Conservation (phyloP, 179 eudicot genomes). For the Silene vulgaris region DNA sequence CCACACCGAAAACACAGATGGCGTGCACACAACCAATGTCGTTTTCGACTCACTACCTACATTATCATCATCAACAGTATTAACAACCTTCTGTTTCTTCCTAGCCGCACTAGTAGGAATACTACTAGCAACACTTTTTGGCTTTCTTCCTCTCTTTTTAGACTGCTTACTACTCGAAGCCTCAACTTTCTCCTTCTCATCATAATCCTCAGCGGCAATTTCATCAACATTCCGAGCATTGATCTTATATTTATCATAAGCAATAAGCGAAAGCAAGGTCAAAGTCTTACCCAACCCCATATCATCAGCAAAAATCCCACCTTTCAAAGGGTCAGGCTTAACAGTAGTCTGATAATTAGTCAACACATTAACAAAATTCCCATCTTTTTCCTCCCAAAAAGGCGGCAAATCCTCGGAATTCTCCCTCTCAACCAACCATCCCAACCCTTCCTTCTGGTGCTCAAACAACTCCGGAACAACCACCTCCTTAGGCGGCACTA, state of each 20-base stretch:
- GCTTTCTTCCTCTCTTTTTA: conserved; percentile 41
- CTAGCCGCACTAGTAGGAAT: conserved; percentile 22
- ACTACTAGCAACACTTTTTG: conserved; percentile 25
- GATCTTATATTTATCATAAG: conserved; percentile 59
- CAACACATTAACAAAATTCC: conserved; percentile 58
- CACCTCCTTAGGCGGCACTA: conserved; percentile 62
- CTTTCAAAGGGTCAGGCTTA: conserved; percentile 68
- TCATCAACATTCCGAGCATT: conserved; percentile 19
- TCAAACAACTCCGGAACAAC: conserved; percentile 51
- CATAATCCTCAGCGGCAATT: conserved; percentile 27
- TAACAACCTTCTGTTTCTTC: conserved; percentile 51
- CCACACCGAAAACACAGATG: conserved; percentile 84
- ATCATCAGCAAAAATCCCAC: conserved; percentile 95
- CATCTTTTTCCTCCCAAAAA: conserved; percentile 73
- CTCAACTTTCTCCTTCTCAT: conserved; percentile 22
- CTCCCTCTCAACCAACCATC: conserved; percentile 82
- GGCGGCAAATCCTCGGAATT: conserved; percentile 65
- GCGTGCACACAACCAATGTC: conserved; percentile 76
- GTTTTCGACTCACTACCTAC: conserved; percentile 31
- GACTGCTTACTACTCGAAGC: conserved; percentile 32
- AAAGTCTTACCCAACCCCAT: conserved; percentile 98
- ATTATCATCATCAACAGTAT: conserved; percentile 15
- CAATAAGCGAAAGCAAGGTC: conserved; percentile 77
- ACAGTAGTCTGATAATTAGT: conserved; percentile 50
- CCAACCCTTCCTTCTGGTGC: conserved; percentile 80